A percentile compares a stretch with the other conserved stretches of the same genome.
These are phyloP conservation scores for Pholiota adiposa DNA, from an alignment of 1,284 basidiomycete genomes.

Conservation along the genomic window DNA sequence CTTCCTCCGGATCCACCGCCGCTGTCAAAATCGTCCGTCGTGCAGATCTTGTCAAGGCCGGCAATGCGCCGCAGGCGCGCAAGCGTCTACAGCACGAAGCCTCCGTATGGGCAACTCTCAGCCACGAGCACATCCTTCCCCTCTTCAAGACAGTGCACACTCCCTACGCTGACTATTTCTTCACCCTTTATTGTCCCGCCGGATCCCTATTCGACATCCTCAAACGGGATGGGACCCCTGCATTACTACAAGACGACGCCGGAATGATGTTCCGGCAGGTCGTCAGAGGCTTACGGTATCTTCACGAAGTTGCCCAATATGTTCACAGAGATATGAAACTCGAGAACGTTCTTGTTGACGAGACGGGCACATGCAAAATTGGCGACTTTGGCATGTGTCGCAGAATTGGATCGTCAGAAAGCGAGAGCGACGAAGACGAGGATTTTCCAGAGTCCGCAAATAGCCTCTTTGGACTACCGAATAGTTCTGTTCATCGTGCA, in stretches of 20 bases:
- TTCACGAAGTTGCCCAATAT: conserved; percentile 80
- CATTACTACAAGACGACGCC: conserved; percentile 74
- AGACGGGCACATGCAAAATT: conserved; percentile 80
- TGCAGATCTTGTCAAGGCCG: conserved; percentile 54
- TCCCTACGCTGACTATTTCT: conserved; percentile 76
- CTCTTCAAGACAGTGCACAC: conserved; percentile 75
- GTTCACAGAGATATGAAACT: conserved; percentile 96
- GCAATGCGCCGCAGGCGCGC: conserved; percentile 47
- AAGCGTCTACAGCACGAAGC: conserved; percentile 79
- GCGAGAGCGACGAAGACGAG: conserved; percentile 42
- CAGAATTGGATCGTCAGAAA: conserved; percentile 57
- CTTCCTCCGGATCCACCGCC: conserved; percentile 68
- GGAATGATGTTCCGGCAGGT: conserved; percentile 92
- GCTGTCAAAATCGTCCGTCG: conserved; percentile 84
- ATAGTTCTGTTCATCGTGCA: conserved; percentile 38
- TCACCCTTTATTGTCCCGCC: conserved; percentile 83
- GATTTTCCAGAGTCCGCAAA: conserved; percentile 28
- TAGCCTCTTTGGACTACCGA: conserved; percentile 15
- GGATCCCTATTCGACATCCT: conserved; percentile 89
- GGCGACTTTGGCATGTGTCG: conserved; percentile 85
- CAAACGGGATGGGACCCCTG: conserved; percentile 68
- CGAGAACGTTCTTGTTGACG: conserved; percentile 94
- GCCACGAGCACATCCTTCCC: conserved; percentile 81
- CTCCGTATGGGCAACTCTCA: conserved; percentile 77
- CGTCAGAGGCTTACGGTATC: conserved; percentile 82